Evolutionary conservation across 2,329 filamentous ascomycete species (phyloP).

Genomic region (Fusarium mundagurra): DNA sequence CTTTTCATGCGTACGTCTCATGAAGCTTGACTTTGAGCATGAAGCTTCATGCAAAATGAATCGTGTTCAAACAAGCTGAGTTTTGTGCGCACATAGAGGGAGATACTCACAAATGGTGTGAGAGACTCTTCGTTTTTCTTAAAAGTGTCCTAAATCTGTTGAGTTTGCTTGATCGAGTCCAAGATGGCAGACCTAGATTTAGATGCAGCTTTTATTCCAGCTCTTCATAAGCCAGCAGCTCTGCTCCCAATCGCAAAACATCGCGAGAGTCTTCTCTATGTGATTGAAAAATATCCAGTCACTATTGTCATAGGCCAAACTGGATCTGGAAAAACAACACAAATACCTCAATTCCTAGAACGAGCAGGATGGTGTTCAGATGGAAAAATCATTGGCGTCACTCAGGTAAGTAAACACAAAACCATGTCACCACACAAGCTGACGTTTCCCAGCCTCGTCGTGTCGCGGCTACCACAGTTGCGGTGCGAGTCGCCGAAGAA

Average conservation of each 20-base stretch:
- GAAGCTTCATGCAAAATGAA: not conserved
- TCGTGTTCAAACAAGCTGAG: not conserved
- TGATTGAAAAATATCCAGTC: constrained; percentile 84
- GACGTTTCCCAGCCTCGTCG: constrained; percentile 74
- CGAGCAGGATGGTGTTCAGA: constrained; percentile 88
- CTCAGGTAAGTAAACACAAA: constrained; percentile 72
- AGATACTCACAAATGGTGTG: not conserved
- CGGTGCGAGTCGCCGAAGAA: constrained; percentile 88
- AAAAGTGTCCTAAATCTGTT: too few relatives aligned
- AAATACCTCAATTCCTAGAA: constrained; percentile 91
- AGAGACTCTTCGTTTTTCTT: not conserved
- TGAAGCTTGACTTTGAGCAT: not conserved
- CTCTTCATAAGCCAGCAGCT: constrained; percentile 84
- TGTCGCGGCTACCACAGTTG: constrained; percentile 91
- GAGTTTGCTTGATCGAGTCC: not conserved
- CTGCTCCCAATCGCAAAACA: constrained; percentile 90
- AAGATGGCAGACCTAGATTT: constrained; percentile 67
- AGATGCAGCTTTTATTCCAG: constrained; percentile 74
- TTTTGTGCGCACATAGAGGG: not conserved
- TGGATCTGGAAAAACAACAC: constrained; percentile 94
- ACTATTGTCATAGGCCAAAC: constrained; percentile 94
- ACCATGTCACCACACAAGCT: constrained; percentile 19
- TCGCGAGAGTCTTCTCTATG: constrained; percentile 80
- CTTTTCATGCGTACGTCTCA: not conserved
- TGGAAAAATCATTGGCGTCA: constrained; percentile 86